A percentile compares a stretch with the other conserved stretches of the same genome.
phyloP scores from a whole-genome alignment of 1,284 basidiomycete genomes.

The Ganoderma resinaceum region DNA sequence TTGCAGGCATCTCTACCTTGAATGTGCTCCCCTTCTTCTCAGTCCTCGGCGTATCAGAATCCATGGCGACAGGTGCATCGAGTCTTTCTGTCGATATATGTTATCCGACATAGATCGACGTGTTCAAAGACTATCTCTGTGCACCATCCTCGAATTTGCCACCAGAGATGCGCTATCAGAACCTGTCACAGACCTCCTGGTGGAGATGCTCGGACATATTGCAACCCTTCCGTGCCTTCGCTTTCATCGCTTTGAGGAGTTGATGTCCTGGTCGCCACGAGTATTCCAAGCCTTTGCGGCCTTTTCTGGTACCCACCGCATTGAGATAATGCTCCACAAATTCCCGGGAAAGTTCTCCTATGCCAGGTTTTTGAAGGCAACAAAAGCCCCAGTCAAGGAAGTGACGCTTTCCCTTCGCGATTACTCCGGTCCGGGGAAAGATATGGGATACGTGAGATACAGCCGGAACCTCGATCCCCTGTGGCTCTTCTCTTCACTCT shows the following conservation, averaged over 20 bases:
- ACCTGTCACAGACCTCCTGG: too few relatives aligned
- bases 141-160: too few relatives aligned
- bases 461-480: neutral
- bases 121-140: too few relatives aligned
- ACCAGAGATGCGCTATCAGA: too few relatives aligned
- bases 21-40: too few relatives aligned
- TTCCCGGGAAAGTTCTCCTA: neutral
- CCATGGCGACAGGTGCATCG: too few relatives aligned
- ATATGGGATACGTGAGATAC: neutral
- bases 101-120: too few relatives aligned
- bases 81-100: too few relatives aligned
- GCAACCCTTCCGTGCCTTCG: neutral
- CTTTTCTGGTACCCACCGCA: neutral
- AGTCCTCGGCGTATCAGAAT: too few relatives aligned
- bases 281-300: neutral
- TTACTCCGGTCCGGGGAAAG: neutral
- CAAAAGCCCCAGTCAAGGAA: neutral
- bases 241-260: neutral
- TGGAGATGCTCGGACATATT: neutral
- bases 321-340: neutral
- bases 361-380: neutral
- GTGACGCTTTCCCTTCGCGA: neutral
- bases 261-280: neutral
- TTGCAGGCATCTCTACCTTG: too few relatives aligned
- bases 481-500: neutral